phyloP scores from a whole-genome alignment of 768 basidiomycete genomes.

The Rhodotorula kratochvilovae region DNA sequence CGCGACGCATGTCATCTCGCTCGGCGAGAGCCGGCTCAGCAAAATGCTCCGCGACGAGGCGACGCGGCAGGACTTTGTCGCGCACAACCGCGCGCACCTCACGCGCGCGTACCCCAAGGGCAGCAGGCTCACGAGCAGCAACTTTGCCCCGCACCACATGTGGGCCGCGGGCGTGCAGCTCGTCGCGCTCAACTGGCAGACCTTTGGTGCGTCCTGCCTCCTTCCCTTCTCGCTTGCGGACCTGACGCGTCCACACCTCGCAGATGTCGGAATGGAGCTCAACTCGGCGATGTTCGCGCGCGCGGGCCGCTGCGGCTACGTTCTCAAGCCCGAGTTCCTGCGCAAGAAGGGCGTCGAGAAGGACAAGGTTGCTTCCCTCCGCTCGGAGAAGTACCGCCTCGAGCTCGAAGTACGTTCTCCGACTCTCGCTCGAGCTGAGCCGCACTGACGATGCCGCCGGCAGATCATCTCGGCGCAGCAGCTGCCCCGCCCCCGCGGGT shows the following conservation, averaged over 20 bases:
- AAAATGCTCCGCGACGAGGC: conserved; percentile 59
- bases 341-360: conserved; percentile 51
- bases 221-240: neutral
- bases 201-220: conserved; percentile 61
- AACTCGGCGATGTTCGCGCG: conserved; percentile 94
- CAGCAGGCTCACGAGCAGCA: conserved; percentile 70
- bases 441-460: neutral
- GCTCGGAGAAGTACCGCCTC: conserved; percentile 59
- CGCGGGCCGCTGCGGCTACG: conserved; percentile 81
- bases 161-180: conserved; percentile 87
- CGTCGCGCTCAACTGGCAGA: conserved; percentile 97
- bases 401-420: conserved; percentile 58
- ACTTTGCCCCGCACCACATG: conserved; percentile 80
- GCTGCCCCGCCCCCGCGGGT: conserved; percentile 57
- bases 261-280: conserved; percentile 84
- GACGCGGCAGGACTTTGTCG: conserved; percentile 57
- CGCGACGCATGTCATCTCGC: conserved; percentile 83
- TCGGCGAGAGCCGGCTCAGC: conserved; percentile 77
- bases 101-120: conserved; percentile 84
- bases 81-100: conserved; percentile 77
- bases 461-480: conserved; percentile 84
- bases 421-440: neutral
- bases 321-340: conserved; percentile 78
- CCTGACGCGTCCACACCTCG: neutral
- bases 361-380: conserved; percentile 58